phyloP scores from a whole-genome alignment of 2,329 filamentous ascomycete species.

The Alternaria sp. region DNA sequence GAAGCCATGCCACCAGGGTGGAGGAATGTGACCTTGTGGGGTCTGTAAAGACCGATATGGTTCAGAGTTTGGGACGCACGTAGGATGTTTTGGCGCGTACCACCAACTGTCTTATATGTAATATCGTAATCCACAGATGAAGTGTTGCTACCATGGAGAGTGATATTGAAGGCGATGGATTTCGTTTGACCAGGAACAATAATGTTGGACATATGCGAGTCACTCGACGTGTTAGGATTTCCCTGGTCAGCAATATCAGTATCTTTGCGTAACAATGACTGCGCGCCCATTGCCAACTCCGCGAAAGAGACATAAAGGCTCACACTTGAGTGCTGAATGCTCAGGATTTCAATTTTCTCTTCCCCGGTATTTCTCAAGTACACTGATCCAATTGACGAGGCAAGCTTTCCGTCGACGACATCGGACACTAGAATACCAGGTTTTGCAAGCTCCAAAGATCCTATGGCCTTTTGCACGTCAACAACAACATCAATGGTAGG shows the following conservation, averaged over 20 bases:
- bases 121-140: slow-evolving; percentile 38
- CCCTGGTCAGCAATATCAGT: slow-evolving; percentile 22
- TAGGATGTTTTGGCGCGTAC: slow-evolving; percentile 23
- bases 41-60: slow-evolving; percentile 45
- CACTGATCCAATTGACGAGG: slow-evolving; percentile 59
- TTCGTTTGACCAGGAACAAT: slow-evolving; percentile 53
- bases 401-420: slow-evolving; percentile 58
- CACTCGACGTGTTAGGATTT: background rate
- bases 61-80: slow-evolving; percentile 38
- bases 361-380: slow-evolving; percentile 57
- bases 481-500: slow-evolving; percentile 56
- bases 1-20: slow-evolving; percentile 64
- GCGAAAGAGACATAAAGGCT: slow-evolving; percentile 16
- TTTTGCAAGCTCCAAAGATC: slow-evolving; percentile 43
- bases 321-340: slow-evolving; percentile 37
- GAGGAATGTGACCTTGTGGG: slow-evolving; percentile 64
- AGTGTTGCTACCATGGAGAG: slow-evolving; percentile 26
- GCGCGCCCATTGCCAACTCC: slow-evolving; percentile 12
- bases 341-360: slow-evolving; percentile 46
- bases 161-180: slow-evolving; percentile 51
- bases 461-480: slow-evolving; percentile 29
- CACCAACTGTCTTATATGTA: slow-evolving; percentile 32
- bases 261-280: slow-evolving; percentile 22
- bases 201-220: slow-evolving; percentile 12
- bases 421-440: slow-evolving; percentile 59